These are phyloP conservation scores for Chalciporus pseudorubinellus DNA, from an alignment of 768 basidiomycete species.

Conservation along the genomic window DNA sequence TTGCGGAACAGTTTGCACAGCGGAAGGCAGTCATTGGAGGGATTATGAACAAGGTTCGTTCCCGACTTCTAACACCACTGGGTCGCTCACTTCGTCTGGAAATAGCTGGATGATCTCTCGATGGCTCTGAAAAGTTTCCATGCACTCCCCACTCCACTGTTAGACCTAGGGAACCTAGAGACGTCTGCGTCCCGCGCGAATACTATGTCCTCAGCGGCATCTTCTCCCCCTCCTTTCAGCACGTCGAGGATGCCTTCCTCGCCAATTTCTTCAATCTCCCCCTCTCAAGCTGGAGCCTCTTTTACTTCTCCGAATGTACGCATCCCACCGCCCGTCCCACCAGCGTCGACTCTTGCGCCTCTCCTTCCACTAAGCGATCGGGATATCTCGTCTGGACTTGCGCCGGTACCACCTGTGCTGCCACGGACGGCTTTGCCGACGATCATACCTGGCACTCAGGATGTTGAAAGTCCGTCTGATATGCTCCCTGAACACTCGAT, in stretches of 20 bases:
- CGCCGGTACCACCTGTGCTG: neutral
- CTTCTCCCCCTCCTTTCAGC: conserved; percentile 9
- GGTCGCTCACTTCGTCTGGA: neutral
- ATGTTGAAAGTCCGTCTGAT: conserved; percentile 34
- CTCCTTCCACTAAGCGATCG: neutral
- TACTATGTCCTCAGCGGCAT: conserved; percentile 31
- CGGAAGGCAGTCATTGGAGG: conserved; percentile 65
- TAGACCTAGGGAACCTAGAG: conserved; percentile 35
- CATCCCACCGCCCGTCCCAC: conserved; percentile 18
- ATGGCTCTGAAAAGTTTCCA: conserved; percentile 42
- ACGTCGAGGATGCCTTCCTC: conserved; percentile 4
- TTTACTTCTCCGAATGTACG: neutral
- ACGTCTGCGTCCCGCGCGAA: conserved; percentile 24
- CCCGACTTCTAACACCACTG: neutral
- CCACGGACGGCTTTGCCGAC: conserved; percentile 13
- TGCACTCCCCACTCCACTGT: conserved; percentile 40
- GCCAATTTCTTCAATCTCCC: conserved; percentile 5
- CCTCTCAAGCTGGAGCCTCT: conserved; percentile 1
- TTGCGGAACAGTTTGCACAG: conserved; percentile 67
- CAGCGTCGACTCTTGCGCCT: conserved; percentile 18
- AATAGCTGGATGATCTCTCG: conserved; percentile 32
- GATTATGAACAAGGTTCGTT: conserved; percentile 69
- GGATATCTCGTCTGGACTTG: neutral
- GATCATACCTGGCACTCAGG: conserved; percentile 19
- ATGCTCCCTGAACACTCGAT: conserved; percentile 17